Evolutionary conservation across 768 basidiomycete genomes (phyloP), one percentile per base, ranked within the genome.

Genomic region (Tricholoma hemisulphureum): DNA sequence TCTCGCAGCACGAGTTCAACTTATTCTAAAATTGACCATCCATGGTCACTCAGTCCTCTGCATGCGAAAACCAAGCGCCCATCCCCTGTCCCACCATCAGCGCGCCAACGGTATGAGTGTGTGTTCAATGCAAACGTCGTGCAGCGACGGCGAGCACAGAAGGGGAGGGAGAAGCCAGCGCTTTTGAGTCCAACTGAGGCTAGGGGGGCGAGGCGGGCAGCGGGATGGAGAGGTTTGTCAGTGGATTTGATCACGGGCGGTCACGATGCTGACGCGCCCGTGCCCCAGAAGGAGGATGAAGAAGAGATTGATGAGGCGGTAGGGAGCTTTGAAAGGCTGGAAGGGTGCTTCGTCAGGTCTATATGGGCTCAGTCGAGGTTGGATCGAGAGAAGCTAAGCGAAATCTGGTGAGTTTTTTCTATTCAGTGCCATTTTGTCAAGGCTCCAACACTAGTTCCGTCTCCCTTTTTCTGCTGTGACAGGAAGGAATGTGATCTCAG

Each of bases 151-250:
- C 75, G 70, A 54, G 78, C 75, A 50, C 61, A 63, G 45, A 72
- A 65, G 32, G 65, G 67, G 31, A 61, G 67, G 21, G 70, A 73
- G 8, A 76, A 71, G 18, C 70, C 74, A 2, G 63, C 74, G 3
- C 48, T 72, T 32, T 53, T 75, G 51, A 73, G 73, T 56, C 73
- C 77, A 14, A 57, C 73, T 53, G 70, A 75, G 48, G 64, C 75
- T 14, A 77, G 79, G 59, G 78, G 81, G 43, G 67, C 65, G 37
- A 69, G 85, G 56, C 81, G 84, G 56, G 85, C 87, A 1, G 83
- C 82, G 3, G 90, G 90, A 2, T 93, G 90, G 90, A 76, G 88
- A 43, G 88, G 84, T 8, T 66, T 87, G 37, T 88, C 87, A 1
- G 82, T 89, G 26, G 89, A 90, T 67, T 70, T 86, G 53, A 83